These are phyloP conservation scores for Alternaria sp. DNA, from an alignment of 2,329 filamentous ascomycete species.

Conservation along the genomic window DNA sequence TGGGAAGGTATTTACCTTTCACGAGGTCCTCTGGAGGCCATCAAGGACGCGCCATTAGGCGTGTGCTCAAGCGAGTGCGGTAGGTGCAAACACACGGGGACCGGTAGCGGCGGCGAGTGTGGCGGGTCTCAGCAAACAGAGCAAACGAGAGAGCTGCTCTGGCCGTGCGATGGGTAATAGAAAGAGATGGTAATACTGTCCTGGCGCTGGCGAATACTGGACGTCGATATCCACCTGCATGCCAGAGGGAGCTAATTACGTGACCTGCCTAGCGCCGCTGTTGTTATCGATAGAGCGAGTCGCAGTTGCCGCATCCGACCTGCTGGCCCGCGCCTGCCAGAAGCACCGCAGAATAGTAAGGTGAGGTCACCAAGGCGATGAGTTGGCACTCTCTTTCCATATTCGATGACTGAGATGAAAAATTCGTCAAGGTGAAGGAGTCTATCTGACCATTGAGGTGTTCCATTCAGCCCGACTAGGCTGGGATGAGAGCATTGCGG, in stretches of 20 bases:
- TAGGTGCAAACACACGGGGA: constrained; percentile 28
- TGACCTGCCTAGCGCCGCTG: constrained; percentile 10
- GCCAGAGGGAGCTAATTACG: constrained; percentile 12
- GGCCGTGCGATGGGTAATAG: constrained; percentile 8
- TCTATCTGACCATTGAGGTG: background rate
- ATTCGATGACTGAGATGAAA: background rate
- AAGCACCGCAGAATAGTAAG: background rate
- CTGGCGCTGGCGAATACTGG: constrained; percentile 6
- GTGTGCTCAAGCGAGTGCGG: constrained; percentile 46
- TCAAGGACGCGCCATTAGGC: constrained; percentile 48
- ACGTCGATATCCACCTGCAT: constrained; percentile 8
- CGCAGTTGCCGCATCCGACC: background rate
- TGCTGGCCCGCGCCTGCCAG: background rate
- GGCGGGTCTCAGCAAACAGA: constrained; percentile 1
- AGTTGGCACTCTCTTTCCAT: background rate
- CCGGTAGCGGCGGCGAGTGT: constrained; percentile 10
- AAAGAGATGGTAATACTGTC: constrained; percentile 19
- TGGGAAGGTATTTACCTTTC: constrained; percentile 28
- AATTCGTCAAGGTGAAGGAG: background rate
- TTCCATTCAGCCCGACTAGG: background rate
- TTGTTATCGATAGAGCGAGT: constrained; percentile 9
- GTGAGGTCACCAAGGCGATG: background rate
- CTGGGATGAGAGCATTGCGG: background rate
- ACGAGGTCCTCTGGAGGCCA: constrained; percentile 37
- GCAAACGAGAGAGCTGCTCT: constrained; percentile 16